Evolutionary conservation across 306 rosid genomes (phyloP), one percentile per base, ranked within the genome.

Genomic region (Acacia melanoxylon): DNA sequence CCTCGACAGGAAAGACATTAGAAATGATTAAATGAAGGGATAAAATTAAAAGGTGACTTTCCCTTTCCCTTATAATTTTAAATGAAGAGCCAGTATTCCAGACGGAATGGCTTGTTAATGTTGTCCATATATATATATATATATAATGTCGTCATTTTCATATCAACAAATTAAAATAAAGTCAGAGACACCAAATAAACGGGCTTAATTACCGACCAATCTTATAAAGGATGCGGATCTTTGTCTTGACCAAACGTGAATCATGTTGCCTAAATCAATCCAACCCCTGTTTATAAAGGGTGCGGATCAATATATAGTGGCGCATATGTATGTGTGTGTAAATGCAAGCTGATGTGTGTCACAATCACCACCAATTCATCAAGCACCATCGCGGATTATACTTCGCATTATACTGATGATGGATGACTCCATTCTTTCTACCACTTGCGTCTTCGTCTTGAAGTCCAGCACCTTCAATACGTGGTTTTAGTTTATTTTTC

Each of bases 371-470:
- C 22, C 24, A 14, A 33, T 16, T 17, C 22, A 33, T 17, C 44
- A 17, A 2, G 44, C 35, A 61, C 31, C 2, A 61, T 27, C 8
- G 68, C 19, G 5, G 1, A 31, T 63, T 29, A 63, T 9, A 63
- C 24, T 35, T 27, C 17, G 51, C 33, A 17, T 48, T 54, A 2
- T 8, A 12, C 0, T 83, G 81, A 41, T 75, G 84, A 80, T 61
- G 81, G 37, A 33, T 33, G 52, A 72, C 13, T 20, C 79, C 71
- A 72, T 63, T 79, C n/a, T 29, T n/a, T 1, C 31, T 19, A 15
- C 16, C 44, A 52, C n/a, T 75, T 62, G 35, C 82, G 84, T 83
- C 79, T 52, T 76, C 41, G 20, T 83, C 41, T 37, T 37, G 41
- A 37, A 37, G 41, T 37, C 41, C 6, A 37, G 7, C 41, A 37